Base-by-base conservation (phyloP, 345 rosid genomes). In the Isatis tinctoria region DNA sequence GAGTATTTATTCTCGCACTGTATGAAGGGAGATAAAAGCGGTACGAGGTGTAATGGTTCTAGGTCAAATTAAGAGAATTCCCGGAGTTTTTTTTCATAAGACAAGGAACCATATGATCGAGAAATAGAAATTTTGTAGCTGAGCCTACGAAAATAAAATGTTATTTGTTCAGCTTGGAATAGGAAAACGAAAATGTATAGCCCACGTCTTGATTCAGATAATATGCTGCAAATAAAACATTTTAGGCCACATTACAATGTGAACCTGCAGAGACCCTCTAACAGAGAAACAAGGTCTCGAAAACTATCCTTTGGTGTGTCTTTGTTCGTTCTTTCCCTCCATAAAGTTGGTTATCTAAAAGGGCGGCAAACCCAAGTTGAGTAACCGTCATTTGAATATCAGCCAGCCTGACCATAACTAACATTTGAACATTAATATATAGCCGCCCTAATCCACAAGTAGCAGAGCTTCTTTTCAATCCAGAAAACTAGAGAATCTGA, bases 221-320 rank as follows among this genome's bases (percentile, higher is more conserved):
- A 72, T 72, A 72, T 77, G 66, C 70, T 76, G 56, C 65, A 63
- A 64, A 59, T 40, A 44, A 70, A 66, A 66, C 54, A 74, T 84
- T 84, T 75, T 90, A 95, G 99, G 96, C 85, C 96, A 58, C 98
- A 95, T 87, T 95, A 95, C 83, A 95, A 95, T 80, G 85, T 95
- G 86, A 83, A 95, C 65, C 87, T 95, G 74, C 86, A 80, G 83
- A 92, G 92, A 71, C 67, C 68, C 51, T 71, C 75, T 60, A 71
- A 36, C 39, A 48, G 51, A 49, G 60, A 60, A 71, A 71, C 68
- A 71, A 60, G 68, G 67, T 71, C 49, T 60, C 51, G 18, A 48
- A 54, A 65, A 52, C 61, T 69, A 36, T 27, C 18, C 26, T 69
- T 47, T 9, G 57, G 30, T 22, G 58, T 6, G 58, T 20, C 44